These are phyloP conservation scores for Geotrichum bryndzae DNA, from an alignment of 1,139 yeast genomes.

Conservation along the genomic window DNA sequence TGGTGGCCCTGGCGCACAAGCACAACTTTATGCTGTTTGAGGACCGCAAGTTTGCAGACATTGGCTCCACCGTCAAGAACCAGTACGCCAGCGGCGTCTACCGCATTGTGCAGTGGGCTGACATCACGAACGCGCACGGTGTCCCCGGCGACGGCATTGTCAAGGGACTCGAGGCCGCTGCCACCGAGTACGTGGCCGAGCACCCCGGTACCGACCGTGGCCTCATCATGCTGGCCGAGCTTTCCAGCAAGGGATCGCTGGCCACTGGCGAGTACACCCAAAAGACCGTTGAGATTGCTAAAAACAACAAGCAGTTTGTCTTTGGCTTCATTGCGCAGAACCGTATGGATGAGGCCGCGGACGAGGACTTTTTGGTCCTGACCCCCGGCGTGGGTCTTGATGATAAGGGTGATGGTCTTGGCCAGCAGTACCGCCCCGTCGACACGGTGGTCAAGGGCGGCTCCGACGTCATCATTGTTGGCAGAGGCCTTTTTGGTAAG, in stretches of 20 bases:
- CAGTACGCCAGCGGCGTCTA: slow-evolving; percentile 90
- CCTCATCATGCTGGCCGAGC: slow-evolving; percentile 88
- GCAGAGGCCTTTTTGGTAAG: slow-evolving; percentile 93
- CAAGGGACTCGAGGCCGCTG: slow-evolving; percentile 78
- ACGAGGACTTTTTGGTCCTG: slow-evolving; percentile 87
- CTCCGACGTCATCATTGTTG: slow-evolving; percentile 90
- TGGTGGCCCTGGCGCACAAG: slow-evolving; percentile 61
- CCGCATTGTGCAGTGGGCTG: slow-evolving; percentile 89
- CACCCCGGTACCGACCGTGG: slow-evolving; percentile 48
- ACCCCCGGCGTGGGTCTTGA: slow-evolving; percentile 98
- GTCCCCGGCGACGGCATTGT: slow-evolving; percentile 95
- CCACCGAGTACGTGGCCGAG: slow-evolving; percentile 55
- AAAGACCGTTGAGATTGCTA: slow-evolving; percentile 85
- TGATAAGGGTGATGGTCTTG: slow-evolving; percentile 93
- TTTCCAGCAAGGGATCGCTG: slow-evolving; percentile 86
- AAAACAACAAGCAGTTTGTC: slow-evolving; percentile 77
- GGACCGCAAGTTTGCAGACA: slow-evolving; percentile 97
- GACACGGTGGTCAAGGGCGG: slow-evolving; percentile 77
- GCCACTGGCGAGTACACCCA: slow-evolving; percentile 89
- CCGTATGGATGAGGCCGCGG: slow-evolving; percentile 65
- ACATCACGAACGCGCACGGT: slow-evolving; percentile 95
- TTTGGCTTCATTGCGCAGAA: slow-evolving; percentile 95
- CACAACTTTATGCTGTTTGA: slow-evolving; percentile 86
- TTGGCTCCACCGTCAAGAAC: slow-evolving; percentile 94
- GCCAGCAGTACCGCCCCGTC: slow-evolving; percentile 95